phyloP scores from a whole-genome alignment of 768 basidiomycete genomes.

The Leccinellum luteum region DNA sequence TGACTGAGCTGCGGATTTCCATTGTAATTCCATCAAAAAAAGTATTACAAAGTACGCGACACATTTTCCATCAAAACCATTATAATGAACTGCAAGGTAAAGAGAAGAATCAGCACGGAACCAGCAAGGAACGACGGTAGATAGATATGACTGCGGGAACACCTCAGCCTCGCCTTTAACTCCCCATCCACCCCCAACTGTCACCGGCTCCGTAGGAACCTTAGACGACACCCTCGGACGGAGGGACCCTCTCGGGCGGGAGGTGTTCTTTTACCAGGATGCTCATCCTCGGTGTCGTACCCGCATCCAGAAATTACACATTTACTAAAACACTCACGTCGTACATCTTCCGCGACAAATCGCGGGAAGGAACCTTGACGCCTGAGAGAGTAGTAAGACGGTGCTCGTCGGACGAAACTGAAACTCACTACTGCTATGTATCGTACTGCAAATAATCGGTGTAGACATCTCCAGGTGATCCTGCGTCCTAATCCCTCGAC shows the following conservation, averaged over 20 bases:
- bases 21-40: no score
- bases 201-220: constrained; percentile 29
- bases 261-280: constrained; percentile 88
- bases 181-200: constrained; percentile 73
- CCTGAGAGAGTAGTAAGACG: constrained; percentile 4
- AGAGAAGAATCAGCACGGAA: constrained; percentile 3
- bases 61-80: not conserved
- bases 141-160: constrained; percentile 10
- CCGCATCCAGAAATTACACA: constrained; percentile 1
- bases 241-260: constrained; percentile 48
- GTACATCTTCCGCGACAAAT: not conserved
- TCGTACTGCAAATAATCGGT: constrained; percentile 24
- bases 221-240: constrained; percentile 28
- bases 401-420: not conserved
- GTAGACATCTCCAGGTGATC: constrained; percentile 88
- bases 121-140: not conserved
- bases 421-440: constrained; percentile 16
- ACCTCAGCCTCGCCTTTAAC: constrained; percentile 89
- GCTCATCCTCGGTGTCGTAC: constrained; percentile 62
- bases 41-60: not conserved
- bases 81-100: not conserved
- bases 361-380: not conserved
- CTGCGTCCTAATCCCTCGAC: constrained; percentile 88
- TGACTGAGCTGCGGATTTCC: constrained; percentile 7
- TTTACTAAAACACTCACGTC: not conserved